phyloP scores from a whole-genome alignment of 2,329 filamentous ascomycete species.

The Pyricularia sp. region DNA sequence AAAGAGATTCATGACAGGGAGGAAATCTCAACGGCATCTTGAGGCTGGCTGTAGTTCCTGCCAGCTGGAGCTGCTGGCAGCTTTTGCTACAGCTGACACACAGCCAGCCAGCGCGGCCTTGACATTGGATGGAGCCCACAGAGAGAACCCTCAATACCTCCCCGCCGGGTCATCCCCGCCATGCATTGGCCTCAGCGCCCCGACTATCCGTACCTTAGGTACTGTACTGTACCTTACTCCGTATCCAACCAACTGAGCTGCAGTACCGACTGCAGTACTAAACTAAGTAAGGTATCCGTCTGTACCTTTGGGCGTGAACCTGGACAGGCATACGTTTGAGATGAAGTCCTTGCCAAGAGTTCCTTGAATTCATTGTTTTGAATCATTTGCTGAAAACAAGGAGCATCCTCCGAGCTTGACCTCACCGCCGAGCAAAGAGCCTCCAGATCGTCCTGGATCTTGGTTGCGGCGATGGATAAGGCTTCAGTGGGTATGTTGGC shows the following conservation, averaged over 20 bases:
- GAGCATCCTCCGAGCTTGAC: background rate
- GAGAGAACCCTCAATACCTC: background rate
- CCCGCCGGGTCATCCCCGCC: background rate
- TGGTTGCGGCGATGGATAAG: constrained; percentile 11
- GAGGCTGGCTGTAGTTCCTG: background rate
- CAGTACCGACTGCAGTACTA: no score
- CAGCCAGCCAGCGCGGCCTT: background rate
- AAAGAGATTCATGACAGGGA: background rate
- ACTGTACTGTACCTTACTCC: no score
- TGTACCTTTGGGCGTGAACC: background rate
- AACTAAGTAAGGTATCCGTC: background rate
- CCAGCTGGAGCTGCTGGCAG: background rate
- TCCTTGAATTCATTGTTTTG: background rate
- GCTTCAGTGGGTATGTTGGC: constrained; percentile 19
- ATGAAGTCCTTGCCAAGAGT: background rate
- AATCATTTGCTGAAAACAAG: background rate
- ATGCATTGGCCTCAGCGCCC: background rate
- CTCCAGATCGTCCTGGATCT: constrained; percentile 16
- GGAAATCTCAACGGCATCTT: background rate
- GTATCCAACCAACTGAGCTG: background rate
- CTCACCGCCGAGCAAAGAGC: constrained; percentile 11
- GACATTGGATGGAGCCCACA: background rate
- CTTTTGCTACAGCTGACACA: background rate
- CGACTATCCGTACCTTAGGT: background rate
- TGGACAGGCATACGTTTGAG: background rate